These are phyloP conservation scores for Epichloe typhina DNA, from an alignment of 2,329 filamentous ascomycete species.

Conservation along the genomic window DNA sequence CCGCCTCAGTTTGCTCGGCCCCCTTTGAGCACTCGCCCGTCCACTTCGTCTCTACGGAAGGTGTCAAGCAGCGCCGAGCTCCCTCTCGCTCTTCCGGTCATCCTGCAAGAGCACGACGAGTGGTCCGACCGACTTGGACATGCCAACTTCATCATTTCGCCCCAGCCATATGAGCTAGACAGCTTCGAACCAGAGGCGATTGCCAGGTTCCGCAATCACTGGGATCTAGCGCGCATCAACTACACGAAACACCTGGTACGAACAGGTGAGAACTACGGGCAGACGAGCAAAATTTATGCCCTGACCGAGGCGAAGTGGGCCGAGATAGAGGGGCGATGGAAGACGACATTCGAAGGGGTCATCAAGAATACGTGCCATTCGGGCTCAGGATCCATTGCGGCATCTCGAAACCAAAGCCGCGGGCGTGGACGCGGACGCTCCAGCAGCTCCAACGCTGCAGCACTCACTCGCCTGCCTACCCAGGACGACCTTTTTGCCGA, in stretches of 20 bases:
- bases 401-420: constrained; percentile 25
- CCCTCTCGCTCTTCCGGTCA: constrained; percentile 45
- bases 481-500: constrained; percentile 28
- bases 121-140: constrained; percentile 83
- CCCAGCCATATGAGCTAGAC: constrained; percentile 64
- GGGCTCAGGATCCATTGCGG: constrained; percentile 12
- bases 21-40: constrained; percentile 64
- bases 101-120: constrained; percentile 58
- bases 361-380: constrained; percentile 33
- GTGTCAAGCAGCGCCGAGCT: constrained; percentile 46
- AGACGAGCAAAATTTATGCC: constrained; percentile 76
- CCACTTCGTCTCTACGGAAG: constrained; percentile 58
- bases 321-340: constrained; percentile 65
- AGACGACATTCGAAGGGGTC: constrained; percentile 52
- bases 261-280: constrained; percentile 80
- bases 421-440: constrained; percentile 25
- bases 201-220: constrained; percentile 58
- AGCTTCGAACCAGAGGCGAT: constrained; percentile 42
- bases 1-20: constrained; percentile 38
- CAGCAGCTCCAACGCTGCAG: constrained; percentile 28
- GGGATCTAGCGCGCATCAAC: constrained; percentile 71
- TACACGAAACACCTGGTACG: constrained; percentile 82
- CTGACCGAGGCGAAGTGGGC: constrained; percentile 85
- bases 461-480: constrained; percentile 17
- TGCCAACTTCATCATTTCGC: constrained; percentile 81